Base-by-base conservation (phyloP, 2,329 filamentous ascomycete species). In the Aureobasidium sp. region DNA sequence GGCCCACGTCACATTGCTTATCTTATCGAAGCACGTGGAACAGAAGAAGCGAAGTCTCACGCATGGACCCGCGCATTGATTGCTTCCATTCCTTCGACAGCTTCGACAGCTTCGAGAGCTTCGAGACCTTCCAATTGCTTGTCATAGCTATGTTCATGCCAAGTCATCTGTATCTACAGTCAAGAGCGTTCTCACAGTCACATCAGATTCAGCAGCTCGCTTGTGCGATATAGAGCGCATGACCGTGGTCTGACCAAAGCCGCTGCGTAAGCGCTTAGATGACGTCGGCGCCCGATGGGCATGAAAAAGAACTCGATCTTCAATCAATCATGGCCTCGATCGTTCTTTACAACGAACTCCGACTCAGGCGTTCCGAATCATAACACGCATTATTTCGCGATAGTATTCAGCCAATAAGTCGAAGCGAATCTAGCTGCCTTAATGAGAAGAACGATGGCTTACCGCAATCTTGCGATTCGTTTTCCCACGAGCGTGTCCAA, bases 281-380 rank as follows among this genome's bases (percentile, higher is more conserved):
- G 53, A 57, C 53, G 53, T 57, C n/a, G 17, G 4, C 29, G 1
- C 6, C 26, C 17, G 37, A 42, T 55, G 17, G 12, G 17, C 50
- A 20, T n/a, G 50, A 37, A 39, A 9, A 37, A 15, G 34, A 37
- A 13, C 46, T 34, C 27, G 47, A 34, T 36, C 29, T 27, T 26
- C 8, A 55, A 42, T 55, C 51, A 42, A 34, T 57, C 39, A 26
- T 13, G 27, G 39, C n/a, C 29, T 46, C 41, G 41, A 57, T 57
- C 53, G 41, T 46, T 57, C 7, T 57, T 17, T 7, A 36, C 7
- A 9, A 41, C 51, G 13, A 55, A 15, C 2, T 23, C 17, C 12
- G 39, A 57, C 53, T 46, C 53, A 57, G 53, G 39, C 27, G 9
- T 46, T n/a, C 15, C 53, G 53, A 46, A 20, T 57, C 53, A 26